Base-by-base conservation (phyloP, 139 green algal species). In the Parachlorella kessleri region DNA sequence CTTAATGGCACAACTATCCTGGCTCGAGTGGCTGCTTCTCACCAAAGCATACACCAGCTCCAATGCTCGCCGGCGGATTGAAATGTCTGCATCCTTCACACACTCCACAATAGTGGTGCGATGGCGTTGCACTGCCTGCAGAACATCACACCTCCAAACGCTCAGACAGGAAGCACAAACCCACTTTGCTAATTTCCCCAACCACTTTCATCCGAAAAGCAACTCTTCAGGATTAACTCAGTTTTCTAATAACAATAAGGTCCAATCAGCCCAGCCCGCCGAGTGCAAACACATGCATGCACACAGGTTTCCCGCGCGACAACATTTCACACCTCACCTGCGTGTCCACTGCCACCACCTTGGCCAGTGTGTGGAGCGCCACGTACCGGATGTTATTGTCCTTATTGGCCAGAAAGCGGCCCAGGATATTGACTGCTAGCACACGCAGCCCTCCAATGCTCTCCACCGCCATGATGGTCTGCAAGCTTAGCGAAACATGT, bases 301-400 rank as follows among this genome's bases (percentile, higher is more conserved):
- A n/a, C n/a, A n/a, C n/a, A n/a, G n/a, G n/a, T n/a, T n/a, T n/a
- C n/a, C n/a, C n/a, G n/a, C n/a, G n/a, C n/a, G n/a, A n/a, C n/a
- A n/a, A n/a, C n/a, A n/a, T n/a, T n/a, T n/a, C n/a, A n/a, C n/a
- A n/a, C 14, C 48, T 18, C 48, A 59, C 48, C 48, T 24, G 42
- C 48, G 90, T 91, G 83, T 98, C 95, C 48, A 96, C 88, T 0
- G 71, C 70, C 42, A 95, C 91, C 63, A 98, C 93, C 76, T 95
- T 92, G 1, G 92, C 86, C 70, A 99, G 89, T 35, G 92, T 97
- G 86, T 98, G 96, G 33, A 99, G 91, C 37, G 97, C 96, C 75
- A 99, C 97, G 84, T 99, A 99, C 65, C 94, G 90, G 35, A 97
- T 97, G 89, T 98, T 98, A 90, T 97, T 97, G 85, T 98, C 94